These are phyloP conservation scores for Monosporascus sp. DNA, from an alignment of 2,329 filamentous ascomycete genomes.

Conservation along the genomic window DNA sequence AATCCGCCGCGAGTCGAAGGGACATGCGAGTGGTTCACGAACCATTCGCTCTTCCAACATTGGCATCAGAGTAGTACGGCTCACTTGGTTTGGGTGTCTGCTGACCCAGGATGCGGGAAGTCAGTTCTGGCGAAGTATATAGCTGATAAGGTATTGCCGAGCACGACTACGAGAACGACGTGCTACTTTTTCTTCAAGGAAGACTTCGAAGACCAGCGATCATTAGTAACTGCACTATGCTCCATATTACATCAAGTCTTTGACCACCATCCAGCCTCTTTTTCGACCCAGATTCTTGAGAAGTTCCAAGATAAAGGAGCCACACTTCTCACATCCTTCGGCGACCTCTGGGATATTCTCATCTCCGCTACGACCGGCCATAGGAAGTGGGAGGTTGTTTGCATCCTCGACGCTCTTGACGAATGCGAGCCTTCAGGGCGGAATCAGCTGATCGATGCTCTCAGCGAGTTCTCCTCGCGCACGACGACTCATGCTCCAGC, in stretches of 20 bases:
- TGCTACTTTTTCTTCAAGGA: constrained; percentile 43
- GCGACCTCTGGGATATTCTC: constrained; percentile 27
- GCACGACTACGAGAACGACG: constrained; percentile 10
- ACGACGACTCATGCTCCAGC: too few species aligned
- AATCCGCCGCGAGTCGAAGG: constrained; percentile 26
- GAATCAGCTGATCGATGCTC: constrained; percentile 13
- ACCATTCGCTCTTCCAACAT: constrained; percentile 8
- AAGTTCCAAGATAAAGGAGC: constrained; percentile 12
- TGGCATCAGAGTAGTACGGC: constrained; percentile 10
- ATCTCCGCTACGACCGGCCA: constrained; percentile 1
- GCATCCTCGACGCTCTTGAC: constrained; percentile 35
- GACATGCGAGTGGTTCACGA: constrained; percentile 16
- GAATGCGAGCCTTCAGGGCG: constrained; percentile 29
- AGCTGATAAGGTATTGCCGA: constrained; percentile 23
- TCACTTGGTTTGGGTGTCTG: constrained; percentile 30
- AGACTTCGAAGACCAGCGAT: constrained; percentile 29
- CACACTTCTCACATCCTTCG: constrained; percentile 14
- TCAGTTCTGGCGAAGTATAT: constrained; percentile 34
- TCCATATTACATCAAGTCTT: constrained; percentile 35
- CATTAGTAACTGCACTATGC: constrained; percentile 23
- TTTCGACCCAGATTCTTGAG: constrained; percentile 15
- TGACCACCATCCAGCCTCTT: constrained; percentile 10
- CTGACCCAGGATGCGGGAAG: constrained; percentile 39
- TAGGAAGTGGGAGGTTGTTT: constrained; percentile 22
- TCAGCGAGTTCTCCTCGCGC: constrained; percentile 1